Evolutionary conservation across 805 yeast genomes (phyloP), one percentile per base, ranked within the genome.

Genomic region (Ogataea ramenticola): DNA sequence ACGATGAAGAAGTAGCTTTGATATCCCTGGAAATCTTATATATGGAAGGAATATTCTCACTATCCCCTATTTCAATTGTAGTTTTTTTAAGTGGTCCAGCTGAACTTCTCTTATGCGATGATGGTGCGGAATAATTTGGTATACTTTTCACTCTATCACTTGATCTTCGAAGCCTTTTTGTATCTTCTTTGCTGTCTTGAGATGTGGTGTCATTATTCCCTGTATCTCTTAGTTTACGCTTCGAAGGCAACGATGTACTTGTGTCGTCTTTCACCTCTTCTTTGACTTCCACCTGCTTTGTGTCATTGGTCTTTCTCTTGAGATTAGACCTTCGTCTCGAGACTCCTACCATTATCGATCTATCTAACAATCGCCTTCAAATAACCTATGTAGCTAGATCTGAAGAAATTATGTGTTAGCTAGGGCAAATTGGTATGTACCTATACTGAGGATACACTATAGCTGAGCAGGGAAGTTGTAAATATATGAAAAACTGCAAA

Each of bases 141-240:
- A 41, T 37, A 14, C 35, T 46, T 32, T 43, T 49, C 35, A 46
- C 49, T 27, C 51, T 39, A 9, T 45, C 27, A 30, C 45, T 45
- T 16, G 48, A 35, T 44, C 55, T 48, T 43, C 53, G 44, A 22
- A 22, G 30, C 22, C 46, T 42, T 27, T 49, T 46, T 12, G 22
- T 35, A n/a, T 45, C 41, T 11, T 31, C 24, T 19, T 32, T 26
- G n/a, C 5, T 29, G 5, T 29, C 32, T 11, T 29, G 5, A 10
- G 32, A 14, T 14, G 12, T 14, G 12, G n/a, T 11, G 16, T 27
- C 15, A n/a, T 14, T 31, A 36, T 14, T 33, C 16, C 17, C 20
- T 21, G 19, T 29, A 43, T 24, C 37, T 40, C 17, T 20, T 17
- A 10, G 40, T 7, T 29, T 8, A 31, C 31, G 42, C 29, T 17